phyloP scores from a whole-genome alignment of 345 rosid genomes.

The Odontarrhena argentea region DNA sequence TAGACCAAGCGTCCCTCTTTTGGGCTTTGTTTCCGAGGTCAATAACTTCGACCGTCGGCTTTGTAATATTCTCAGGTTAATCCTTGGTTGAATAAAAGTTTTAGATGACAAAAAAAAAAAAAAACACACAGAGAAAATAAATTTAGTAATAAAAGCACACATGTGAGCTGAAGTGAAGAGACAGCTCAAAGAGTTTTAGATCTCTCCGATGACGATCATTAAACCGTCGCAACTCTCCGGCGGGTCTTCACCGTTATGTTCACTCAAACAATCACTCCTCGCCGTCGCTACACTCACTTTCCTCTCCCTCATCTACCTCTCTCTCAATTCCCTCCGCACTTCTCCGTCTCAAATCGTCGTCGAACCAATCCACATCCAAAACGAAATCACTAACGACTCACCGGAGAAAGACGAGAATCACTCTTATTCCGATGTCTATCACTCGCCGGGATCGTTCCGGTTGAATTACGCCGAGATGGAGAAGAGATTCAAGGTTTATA shows the following conservation, averaged over 20 bases:
- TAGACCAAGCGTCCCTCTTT: no score
- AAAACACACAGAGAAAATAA: no score
- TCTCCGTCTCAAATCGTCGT: constrained; percentile 19
- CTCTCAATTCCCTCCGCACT: constrained; percentile 59
- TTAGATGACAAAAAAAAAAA: no score
- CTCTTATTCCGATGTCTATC: constrained; percentile 58
- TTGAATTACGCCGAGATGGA: constrained; percentile 82
- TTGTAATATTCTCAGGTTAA: no score
- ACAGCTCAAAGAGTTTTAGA: not conserved
- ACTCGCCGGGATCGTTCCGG: constrained; percentile 62
- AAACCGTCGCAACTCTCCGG: constrained; percentile 44
- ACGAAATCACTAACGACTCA: not conserved
- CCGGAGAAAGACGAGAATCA: constrained; percentile 30
- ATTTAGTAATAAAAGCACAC: no score
- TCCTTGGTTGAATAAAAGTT: no score
- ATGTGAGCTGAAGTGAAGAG: no score
- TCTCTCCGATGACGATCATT: constrained; percentile 56
- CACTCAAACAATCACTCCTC: constrained; percentile 68
- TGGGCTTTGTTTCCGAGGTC: no score
- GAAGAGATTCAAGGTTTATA: constrained; percentile 74
- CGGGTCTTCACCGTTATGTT: constrained; percentile 47
- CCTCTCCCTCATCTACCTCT: constrained; percentile 61
- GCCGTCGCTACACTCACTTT: constrained; percentile 70
- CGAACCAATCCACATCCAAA: no score
- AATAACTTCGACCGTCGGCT: no score